Percentiles rank a stretch among this genome's conserved stretches.
Evolutionary conservation across 1,139 yeast species (phyloP).

Genomic region (Schwanniomyces etchellsii): DNA sequence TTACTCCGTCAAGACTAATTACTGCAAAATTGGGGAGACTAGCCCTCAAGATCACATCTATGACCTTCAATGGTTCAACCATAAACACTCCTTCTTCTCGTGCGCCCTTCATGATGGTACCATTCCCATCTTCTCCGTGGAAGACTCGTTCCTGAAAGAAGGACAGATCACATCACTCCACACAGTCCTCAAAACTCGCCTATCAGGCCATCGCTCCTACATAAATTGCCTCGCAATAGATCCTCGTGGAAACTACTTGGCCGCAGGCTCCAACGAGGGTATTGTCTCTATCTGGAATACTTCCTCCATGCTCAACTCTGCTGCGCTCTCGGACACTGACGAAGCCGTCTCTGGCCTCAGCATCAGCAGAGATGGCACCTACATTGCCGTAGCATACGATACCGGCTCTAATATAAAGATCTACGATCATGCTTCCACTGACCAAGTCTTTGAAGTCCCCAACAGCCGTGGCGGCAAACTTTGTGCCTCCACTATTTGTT

Average conservation of each 20-base stretch:
- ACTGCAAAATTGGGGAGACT: conserved; percentile 19
- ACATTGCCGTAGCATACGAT: conserved; percentile 41
- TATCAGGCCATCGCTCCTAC: conserved; percentile 47
- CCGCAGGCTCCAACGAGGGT: conserved; percentile 68
- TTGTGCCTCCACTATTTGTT: conserved; percentile 28
- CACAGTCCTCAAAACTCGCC: conserved; percentile 34
- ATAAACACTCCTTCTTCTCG: conserved; percentile 22
- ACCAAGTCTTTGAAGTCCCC: conserved; percentile 29
- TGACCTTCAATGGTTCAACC: conserved; percentile 34
- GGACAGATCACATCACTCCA: conserved; percentile 49
- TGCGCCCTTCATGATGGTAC: conserved; percentile 38
- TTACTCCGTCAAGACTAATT: conserved; percentile 20
- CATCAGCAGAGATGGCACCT: conserved; percentile 39
- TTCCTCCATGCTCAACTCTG: conserved; percentile 36
- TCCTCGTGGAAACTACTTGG: conserved; percentile 51
- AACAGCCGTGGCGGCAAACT: conserved; percentile 31
- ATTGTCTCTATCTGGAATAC: conserved; percentile 59
- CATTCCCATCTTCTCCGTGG: conserved; percentile 15
- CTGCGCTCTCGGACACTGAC: conserved; percentile 43
- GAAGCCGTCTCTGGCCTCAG: conserved; percentile 44
- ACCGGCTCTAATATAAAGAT: conserved; percentile 33
- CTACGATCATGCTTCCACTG: conserved; percentile 27
- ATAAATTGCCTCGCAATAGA: conserved; percentile 49
- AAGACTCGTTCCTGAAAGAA: conserved; percentile 27
- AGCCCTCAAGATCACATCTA: conserved; percentile 24